phyloP scores from a whole-genome alignment of 768 basidiomycete species.

The Sarcomyxa edulis region DNA sequence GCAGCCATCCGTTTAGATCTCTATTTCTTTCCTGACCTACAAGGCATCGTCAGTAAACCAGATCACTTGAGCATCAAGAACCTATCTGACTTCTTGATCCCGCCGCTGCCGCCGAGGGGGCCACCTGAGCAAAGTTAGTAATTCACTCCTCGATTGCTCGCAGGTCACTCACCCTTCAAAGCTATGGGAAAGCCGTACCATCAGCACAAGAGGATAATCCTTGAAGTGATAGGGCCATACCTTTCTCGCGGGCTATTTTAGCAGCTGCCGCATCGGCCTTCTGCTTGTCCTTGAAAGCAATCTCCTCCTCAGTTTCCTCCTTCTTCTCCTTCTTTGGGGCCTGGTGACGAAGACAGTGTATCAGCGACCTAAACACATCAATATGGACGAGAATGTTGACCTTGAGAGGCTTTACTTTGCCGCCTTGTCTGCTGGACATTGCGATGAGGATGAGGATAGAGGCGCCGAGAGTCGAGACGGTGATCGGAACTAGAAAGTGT shows the following conservation, averaged over 20 bases:
- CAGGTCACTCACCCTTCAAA: slow-evolving; percentile 40
- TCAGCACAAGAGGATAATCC: background rate
- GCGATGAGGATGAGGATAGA: slow-evolving; percentile 4
- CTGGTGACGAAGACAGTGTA: slow-evolving; percentile 27
- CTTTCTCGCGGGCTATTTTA: slow-evolving; percentile 71
- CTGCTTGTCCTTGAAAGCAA: slow-evolving; percentile 70
- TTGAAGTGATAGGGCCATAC: slow-evolving; percentile 29
- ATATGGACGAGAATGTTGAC: slow-evolving; percentile 25
- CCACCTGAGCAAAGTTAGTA: slow-evolving; percentile 43
- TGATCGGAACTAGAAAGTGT: no score
- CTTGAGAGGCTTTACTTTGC: slow-evolving; percentile 87
- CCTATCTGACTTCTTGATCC: slow-evolving; percentile 92
- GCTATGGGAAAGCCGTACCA: slow-evolving; percentile 28
- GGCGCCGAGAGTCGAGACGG: no score
- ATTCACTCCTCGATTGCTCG: slow-evolving; percentile 1
- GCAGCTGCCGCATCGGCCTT: slow-evolving; percentile 69
- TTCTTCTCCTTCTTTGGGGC: slow-evolving; percentile 80
- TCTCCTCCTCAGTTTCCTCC: slow-evolving; percentile 65
- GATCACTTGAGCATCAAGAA: background rate
- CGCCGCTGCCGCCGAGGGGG: slow-evolving; percentile 56
- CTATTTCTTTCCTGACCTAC: slow-evolving; percentile 12
- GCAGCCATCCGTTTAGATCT: no score
- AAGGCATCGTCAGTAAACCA: background rate
- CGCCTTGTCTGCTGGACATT: slow-evolving; percentile 73
- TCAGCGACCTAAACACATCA: slow-evolving; percentile 1